Evolutionary conservation across 345 rosid genomes (phyloP).

Genomic region (Physaria fendleri): DNA sequence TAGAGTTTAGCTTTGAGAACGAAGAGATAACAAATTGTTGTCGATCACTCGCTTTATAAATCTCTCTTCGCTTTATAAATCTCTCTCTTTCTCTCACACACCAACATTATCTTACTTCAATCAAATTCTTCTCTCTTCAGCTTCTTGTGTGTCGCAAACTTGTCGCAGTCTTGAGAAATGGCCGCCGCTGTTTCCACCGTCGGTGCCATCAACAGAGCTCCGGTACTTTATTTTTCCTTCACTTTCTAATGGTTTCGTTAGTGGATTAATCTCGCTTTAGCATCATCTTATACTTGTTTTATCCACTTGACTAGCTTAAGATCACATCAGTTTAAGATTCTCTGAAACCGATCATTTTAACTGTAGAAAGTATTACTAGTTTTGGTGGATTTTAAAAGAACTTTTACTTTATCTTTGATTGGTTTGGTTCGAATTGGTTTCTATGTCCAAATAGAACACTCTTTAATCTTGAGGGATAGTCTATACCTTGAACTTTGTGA

Average conservation of each 20-base stretch:
- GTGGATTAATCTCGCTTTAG: neutral
- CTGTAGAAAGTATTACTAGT: neutral
- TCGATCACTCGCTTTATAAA: slow-evolving; percentile 24
- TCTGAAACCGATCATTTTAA: no score
- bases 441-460: no score
- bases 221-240: slow-evolving; percentile 49
- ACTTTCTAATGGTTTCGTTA: no score
- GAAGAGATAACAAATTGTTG: slow-evolving; percentile 32
- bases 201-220: slow-evolving; percentile 68
- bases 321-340: no score
- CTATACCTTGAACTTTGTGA: neutral
- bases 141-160: slow-evolving; percentile 16
- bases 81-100: slow-evolving; percentile 8
- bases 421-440: neutral
- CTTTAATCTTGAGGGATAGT: neutral
- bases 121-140: slow-evolving; percentile 13
- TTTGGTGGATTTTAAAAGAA: neutral
- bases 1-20: neutral
- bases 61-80: no score
- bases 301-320: no score
- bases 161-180: slow-evolving; percentile 38
- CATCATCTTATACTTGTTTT: neutral
- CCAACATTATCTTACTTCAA: slow-evolving; percentile 7
- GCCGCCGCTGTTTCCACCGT: slow-evolving; percentile 76
- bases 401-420: neutral